Evolutionary conservation across 306 rosid species (phyloP).

Genomic region (cucumber (Cucumis sativus)): Cucumber_9930_V3 NC_026655.2:20926501-20927000

Average conservation of each 20-base stretch:
- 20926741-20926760: constrained; percentile 93
- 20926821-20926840: constrained; percentile 1
- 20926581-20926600: neutral
- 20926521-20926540: neutral
- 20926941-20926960: constrained; percentile 94
- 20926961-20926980: constrained; percentile 14
- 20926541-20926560: neutral
- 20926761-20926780: constrained; percentile 39
- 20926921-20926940: constrained; percentile 44
- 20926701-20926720: constrained; percentile 42
- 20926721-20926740: constrained; percentile 88
- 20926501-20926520: neutral
- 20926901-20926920: constrained; percentile 15
- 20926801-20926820: neutral
- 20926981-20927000: neutral
- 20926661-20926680: constrained; percentile 51
- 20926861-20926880: neutral
- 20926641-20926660: neutral
- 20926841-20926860: constrained; percentile 4
- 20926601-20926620: neutral
- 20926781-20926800: constrained; percentile 61
- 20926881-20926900: constrained; percentile 41
- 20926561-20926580: neutral
- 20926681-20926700: constrained; percentile 44
- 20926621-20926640: neutral